These are phyloP conservation scores for Exidia glandulosa DNA, from an alignment of 768 basidiomycete genomes.

Conservation along the genomic window DNA sequence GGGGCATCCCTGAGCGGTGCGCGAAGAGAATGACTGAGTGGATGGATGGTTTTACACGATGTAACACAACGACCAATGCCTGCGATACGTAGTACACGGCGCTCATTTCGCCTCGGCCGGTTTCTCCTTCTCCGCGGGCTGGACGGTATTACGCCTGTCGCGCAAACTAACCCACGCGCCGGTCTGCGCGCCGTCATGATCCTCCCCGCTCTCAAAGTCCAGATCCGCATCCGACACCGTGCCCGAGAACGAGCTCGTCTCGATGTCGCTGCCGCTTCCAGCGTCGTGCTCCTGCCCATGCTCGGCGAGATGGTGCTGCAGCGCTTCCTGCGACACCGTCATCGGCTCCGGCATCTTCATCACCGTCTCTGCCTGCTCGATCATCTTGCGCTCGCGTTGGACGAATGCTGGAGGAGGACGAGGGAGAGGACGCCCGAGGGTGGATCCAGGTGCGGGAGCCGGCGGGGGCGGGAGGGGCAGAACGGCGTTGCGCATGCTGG, in stretches of 20 bases:
- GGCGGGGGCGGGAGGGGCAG: constrained; percentile 37
- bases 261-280: neutral
- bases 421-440: neutral
- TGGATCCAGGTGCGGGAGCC: neutral
- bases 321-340: neutral
- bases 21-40: no score
- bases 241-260: neutral
- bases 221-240: neutral
- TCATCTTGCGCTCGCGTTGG: neutral
- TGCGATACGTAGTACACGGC: no score
- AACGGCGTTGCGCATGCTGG: constrained; percentile 51
- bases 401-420: neutral
- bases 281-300: no score
- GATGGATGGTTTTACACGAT: no score
- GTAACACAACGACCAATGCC: no score
- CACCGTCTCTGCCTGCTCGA: neutral
- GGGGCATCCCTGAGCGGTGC: no score
- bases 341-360: neutral
- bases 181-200: neutral
- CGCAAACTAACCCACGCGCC: neutral
- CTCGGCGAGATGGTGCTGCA: neutral
- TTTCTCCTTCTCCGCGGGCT: no score
- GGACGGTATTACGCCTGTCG: neutral
- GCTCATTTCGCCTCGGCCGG: no score
- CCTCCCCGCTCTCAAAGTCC: neutral